A percentile compares a stretch with the other conserved stretches of the same genome.
Conservation (phyloP, 768 basidiomycete species). For the Russula sp. region DNA sequence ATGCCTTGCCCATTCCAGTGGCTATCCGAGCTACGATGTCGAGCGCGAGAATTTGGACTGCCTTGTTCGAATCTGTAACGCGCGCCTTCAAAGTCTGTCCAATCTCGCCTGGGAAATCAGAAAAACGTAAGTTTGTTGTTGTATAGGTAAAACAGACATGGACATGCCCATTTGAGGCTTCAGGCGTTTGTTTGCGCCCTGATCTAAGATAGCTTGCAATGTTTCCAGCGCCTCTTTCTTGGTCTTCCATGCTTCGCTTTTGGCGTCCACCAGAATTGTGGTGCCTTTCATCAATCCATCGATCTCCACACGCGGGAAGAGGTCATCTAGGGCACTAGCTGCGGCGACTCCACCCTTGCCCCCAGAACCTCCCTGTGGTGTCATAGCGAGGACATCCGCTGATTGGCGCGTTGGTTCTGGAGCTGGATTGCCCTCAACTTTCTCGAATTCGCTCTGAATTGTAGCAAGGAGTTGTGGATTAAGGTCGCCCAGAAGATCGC, state of each 20-base stretch:
- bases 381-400: constrained; percentile 59
- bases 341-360: constrained; percentile 35
- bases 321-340: constrained; percentile 80
- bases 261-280: constrained; percentile 72
- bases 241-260: constrained; percentile 94
- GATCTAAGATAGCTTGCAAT: constrained; percentile 77
- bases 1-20: constrained; percentile 90
- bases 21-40: constrained; percentile 89
- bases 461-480: constrained; percentile 91
- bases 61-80: constrained; percentile 88
- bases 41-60: constrained; percentile 84
- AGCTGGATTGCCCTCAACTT: constrained; percentile 68
- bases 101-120: constrained; percentile 65
- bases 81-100: constrained; percentile 82
- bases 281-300: constrained; percentile 82
- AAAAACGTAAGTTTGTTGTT: constrained; percentile 12
- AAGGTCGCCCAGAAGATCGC: constrained; percentile 87
- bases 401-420: constrained; percentile 78
- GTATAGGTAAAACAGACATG: not conserved
- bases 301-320: constrained; percentile 93
- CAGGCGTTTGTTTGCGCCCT: constrained; percentile 86
- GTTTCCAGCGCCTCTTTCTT: constrained; percentile 93
- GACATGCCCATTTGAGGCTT: constrained; percentile 81
- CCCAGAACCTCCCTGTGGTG: constrained; percentile 37
- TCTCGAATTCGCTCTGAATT: constrained; percentile 89